Evolutionary conservation across 1,139 yeast species (phyloP), one percentile per base, ranked within the genome.

Genomic region (Debaryomyces subglobosus): DNA sequence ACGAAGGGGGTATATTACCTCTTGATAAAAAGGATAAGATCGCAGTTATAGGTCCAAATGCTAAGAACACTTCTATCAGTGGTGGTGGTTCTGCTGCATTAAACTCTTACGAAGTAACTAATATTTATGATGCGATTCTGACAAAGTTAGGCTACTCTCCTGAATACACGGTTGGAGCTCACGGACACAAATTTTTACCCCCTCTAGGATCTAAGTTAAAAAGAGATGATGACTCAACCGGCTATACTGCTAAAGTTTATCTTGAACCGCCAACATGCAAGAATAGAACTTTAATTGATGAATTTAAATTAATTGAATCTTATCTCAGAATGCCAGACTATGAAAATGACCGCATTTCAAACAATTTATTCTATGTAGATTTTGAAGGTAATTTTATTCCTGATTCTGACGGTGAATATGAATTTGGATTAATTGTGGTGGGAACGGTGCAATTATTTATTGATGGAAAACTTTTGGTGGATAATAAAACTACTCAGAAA

Each of bases 391-490:
- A 64, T 27, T 78, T 69, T 52, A 63, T 58, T 2, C 78, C 85
- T 7, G 79, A 77, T 45, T 75, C 68, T 45, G 59, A 75, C 44
- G 84, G 78, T 20, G 73, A 65, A 12, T 82, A 79, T 57, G 75
- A 71, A 46, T 75, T 84, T 59, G 85, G 85, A 25, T 65, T 18
- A 78, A 48, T 63, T 77, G 8, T 75, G 77, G 44, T 60, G 45
- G 88, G 88, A 42, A 78, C 85, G 39, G 84, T 82, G 30, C 72
- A 71, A 57, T 54, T 83, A 21, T 83, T 71, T 56, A 61, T 83
- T 45, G 76, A 83, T 54, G 85, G 65, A 47, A 61, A 79, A 58
- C 63, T 80, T 47, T 68, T 83, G 24, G 81, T 82, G 50, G 86
- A 82, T 60, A 82, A 18, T 66, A 77, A 74, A 57, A 78, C 81